Percentiles rank a stretch among this genome's conserved stretches.
These are phyloP conservation scores for Solanum appendiculatum DNA, from an alignment of 257 asterid genomes.

Conservation along the genomic window DNA sequence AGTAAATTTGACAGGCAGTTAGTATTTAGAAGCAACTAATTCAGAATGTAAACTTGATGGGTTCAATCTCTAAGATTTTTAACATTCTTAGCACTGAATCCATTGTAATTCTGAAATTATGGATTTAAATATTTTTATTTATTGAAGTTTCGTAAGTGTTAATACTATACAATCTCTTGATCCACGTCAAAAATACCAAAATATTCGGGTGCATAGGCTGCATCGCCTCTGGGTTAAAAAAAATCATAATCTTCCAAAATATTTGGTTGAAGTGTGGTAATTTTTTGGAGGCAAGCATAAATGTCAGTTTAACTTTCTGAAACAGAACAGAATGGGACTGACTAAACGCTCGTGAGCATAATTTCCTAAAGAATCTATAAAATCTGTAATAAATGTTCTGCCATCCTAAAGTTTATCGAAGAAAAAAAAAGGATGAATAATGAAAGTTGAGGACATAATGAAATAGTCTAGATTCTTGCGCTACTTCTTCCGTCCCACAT, in stretches of 20 bases:
- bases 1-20: not conserved
- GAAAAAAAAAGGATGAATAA: not conserved
- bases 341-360: not conserved
- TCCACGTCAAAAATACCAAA: not conserved
- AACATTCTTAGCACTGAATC: not conserved
- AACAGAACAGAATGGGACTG: not conserved
- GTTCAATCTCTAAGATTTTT: not conserved
- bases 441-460: not conserved
- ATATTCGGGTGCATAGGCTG: not conserved
- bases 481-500: no score
- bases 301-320: not conserved
- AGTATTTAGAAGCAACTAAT: not conserved
- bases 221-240: not conserved
- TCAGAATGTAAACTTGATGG: not conserved
- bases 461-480: no score
- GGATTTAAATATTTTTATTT: not conserved
- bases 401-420: not conserved
- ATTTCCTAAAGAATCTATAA: not conserved
- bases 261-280: not conserved
- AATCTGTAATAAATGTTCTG: not conserved
- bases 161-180: not conserved
- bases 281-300: not conserved
- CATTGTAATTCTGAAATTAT: not conserved
- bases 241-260: not conserved
- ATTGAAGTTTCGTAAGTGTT: not conserved